Percentiles rank a stretch among this genome's conserved stretches.
Conservation (phyloP, 306 rosid species). For the Abrus precatorius region DNA sequence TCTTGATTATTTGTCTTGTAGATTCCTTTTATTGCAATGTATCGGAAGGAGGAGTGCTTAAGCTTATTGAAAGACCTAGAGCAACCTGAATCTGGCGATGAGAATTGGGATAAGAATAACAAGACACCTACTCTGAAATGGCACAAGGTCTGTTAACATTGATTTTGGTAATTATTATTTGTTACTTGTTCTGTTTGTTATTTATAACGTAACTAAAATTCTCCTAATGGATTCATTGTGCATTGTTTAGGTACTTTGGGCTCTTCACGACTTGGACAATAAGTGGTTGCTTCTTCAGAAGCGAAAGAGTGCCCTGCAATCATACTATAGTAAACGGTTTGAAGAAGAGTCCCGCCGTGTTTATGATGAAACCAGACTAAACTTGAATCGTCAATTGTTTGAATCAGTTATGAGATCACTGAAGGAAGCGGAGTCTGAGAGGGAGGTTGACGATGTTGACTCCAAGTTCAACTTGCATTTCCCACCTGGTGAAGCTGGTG, state of each 20-base stretch:
- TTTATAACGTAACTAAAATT: background rate
- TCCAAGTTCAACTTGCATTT: slow-evolving; percentile 96
- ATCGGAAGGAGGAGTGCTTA: slow-evolving; percentile 90
- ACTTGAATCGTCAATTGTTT: slow-evolving; percentile 77
- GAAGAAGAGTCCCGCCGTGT: slow-evolving; percentile 88
- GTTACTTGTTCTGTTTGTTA: slow-evolving; percentile 14
- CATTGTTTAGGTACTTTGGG: slow-evolving; percentile 85
- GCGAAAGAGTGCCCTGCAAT: slow-evolving; percentile 86
- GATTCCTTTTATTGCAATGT: slow-evolving; percentile 94
- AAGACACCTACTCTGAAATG: slow-evolving; percentile 75
- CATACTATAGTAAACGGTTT: slow-evolving; percentile 78
- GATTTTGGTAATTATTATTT: background rate
- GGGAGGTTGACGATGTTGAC: slow-evolving; percentile 99
- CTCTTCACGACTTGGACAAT: slow-evolving; percentile 87
- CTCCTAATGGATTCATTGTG: slow-evolving; percentile 43
- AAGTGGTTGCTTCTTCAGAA: slow-evolving; percentile 97
- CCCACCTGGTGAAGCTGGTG: slow-evolving; percentile 93
- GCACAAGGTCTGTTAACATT: slow-evolving; percentile 78
- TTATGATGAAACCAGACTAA: slow-evolving; percentile 80
- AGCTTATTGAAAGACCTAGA: slow-evolving; percentile 86
- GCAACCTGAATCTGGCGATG: slow-evolving; percentile 59
- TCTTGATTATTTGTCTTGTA: slow-evolving; percentile 46
- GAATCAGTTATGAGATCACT: slow-evolving; percentile 89
- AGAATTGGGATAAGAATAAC: slow-evolving; percentile 69
- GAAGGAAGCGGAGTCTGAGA: slow-evolving; percentile 94